A percentile compares a stretch with the other conserved stretches of the same genome.
Conservation (phyloP, 2,329 filamentous ascomycete species). For the Talaromyces albobiverticillius region DNA sequence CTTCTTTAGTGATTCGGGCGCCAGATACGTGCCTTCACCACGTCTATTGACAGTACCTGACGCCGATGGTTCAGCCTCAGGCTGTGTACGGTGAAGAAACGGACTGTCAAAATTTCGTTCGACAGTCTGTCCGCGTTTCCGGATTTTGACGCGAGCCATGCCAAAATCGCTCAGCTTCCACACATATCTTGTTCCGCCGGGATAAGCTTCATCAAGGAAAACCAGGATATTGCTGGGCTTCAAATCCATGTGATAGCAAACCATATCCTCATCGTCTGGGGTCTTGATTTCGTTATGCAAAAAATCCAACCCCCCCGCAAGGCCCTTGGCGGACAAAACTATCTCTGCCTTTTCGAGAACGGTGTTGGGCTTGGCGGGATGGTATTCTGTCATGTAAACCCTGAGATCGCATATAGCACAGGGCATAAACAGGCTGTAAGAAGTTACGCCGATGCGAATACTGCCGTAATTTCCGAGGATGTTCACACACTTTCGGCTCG, state of each 20-base stretch:
- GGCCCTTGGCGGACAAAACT: conserved; percentile 27
- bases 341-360: conserved; percentile 24
- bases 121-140: conserved; percentile 21
- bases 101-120: conserved; percentile 21
- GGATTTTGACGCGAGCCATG: conserved; percentile 36
- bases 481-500: conserved; percentile 29
- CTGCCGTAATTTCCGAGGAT: conserved; percentile 37
- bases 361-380: conserved; percentile 15
- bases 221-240: conserved; percentile 39
- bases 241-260: conserved; percentile 44
- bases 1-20: conserved; percentile 29
- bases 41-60: conserved; percentile 25
- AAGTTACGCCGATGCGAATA: conserved; percentile 28
- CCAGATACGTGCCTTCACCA: conserved; percentile 36
- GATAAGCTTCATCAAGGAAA: conserved; percentile 16
- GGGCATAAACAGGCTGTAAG: conserved; percentile 43
- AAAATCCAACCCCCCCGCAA: conserved; percentile 36
- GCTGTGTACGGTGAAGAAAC: conserved; percentile 23
- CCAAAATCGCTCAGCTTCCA: conserved; percentile 47
- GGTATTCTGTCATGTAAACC: conserved; percentile 33
- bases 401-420: conserved; percentile 37
- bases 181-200: conserved; percentile 19
- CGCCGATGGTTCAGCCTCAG: conserved; percentile 8
- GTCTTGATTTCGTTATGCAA: conserved; percentile 36
- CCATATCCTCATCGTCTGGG: conserved; percentile 25